These are phyloP conservation scores for Scytalidium lignicola DNA, from an alignment of 2,329 filamentous ascomycete genomes.

Conservation along the genomic window DNA sequence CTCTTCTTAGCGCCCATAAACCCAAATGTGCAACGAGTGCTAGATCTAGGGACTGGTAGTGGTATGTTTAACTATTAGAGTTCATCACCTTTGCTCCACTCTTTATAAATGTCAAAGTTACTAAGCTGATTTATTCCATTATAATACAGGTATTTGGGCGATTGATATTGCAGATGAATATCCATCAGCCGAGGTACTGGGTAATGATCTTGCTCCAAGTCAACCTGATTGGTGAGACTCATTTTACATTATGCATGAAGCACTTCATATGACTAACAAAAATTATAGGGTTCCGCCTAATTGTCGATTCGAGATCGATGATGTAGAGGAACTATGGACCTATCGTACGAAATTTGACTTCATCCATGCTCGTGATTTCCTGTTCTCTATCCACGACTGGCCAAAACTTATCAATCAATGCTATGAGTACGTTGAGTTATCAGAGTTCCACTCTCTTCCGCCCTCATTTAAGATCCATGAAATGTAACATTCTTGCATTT, in stretches of 20 bases:
- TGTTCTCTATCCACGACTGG: slow-evolving; percentile 8
- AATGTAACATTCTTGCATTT: no score
- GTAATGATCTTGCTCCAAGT: slow-evolving; percentile 7
- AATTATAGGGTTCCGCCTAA: slow-evolving; percentile 11
- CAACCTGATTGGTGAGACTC: slow-evolving; percentile 1
- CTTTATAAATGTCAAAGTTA: neutral
- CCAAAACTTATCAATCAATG: slow-evolving; percentile 9
- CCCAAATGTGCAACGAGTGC: slow-evolving; percentile 25
- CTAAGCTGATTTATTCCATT: neutral
- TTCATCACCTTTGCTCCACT: neutral
- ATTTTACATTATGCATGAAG: neutral
- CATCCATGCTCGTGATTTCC: slow-evolving; percentile 5
- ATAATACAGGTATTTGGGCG: neutral
- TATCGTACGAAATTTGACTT: slow-evolving; percentile 9
- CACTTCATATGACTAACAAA: neutral
- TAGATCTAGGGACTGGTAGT: slow-evolving; percentile 35
- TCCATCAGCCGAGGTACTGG: slow-evolving; percentile 7
- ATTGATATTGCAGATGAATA: slow-evolving; percentile 4
- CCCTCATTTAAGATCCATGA: no score
- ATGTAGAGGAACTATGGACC: slow-evolving; percentile 24
- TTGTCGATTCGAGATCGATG: slow-evolving; percentile 25
- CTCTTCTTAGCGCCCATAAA: slow-evolving; percentile 14
- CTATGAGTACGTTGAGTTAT: slow-evolving; percentile 3
- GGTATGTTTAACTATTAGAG: slow-evolving; percentile 31
- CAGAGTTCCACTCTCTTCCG: neutral